Evolutionary conservation across 2,329 filamentous ascomycete genomes (phyloP).

Genomic region (Tothia fuscella): DNA sequence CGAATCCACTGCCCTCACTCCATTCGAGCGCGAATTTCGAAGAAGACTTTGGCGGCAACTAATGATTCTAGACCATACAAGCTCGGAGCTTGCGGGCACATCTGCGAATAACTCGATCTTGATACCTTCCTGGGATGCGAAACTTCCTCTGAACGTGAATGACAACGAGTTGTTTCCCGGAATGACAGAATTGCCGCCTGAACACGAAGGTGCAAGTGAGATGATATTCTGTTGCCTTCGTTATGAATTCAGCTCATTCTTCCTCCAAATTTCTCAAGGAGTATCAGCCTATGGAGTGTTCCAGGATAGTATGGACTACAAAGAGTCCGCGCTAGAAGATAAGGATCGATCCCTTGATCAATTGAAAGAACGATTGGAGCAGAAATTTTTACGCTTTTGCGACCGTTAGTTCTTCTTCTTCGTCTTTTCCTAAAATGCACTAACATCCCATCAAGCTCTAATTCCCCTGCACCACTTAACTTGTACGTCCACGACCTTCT

Average conservation of each 20-base stretch:
- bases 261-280: constrained; percentile 16
- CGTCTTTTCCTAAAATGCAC: too few species aligned
- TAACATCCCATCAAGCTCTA: constrained; percentile 27
- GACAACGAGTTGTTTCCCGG: constrained; percentile 35
- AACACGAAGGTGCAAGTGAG: constrained; percentile 33
- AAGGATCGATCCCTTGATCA: constrained; percentile 26
- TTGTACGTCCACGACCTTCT: constrained; percentile 31
- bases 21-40: constrained; percentile 48
- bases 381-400: constrained; percentile 33
- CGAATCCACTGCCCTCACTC: constrained; percentile 36
- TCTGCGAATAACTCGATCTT: background rate
- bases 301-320: too few species aligned
- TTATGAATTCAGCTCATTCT: constrained; percentile 30
- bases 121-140: constrained; percentile 28
- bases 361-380: constrained; percentile 31
- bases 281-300: too few species aligned
- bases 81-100: constrained; percentile 40
- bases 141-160: constrained; percentile 41
- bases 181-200: constrained; percentile 32
- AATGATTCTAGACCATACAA: constrained; percentile 45
- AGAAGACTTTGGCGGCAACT: constrained; percentile 52
- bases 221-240: constrained; percentile 38
- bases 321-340: constrained; percentile 14
- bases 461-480: constrained; percentile 24
- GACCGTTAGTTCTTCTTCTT: too few species aligned